Base-by-base conservation (phyloP, 2,329 filamentous ascomycete species). In the Bimuria novae-zelandiae region DNA sequence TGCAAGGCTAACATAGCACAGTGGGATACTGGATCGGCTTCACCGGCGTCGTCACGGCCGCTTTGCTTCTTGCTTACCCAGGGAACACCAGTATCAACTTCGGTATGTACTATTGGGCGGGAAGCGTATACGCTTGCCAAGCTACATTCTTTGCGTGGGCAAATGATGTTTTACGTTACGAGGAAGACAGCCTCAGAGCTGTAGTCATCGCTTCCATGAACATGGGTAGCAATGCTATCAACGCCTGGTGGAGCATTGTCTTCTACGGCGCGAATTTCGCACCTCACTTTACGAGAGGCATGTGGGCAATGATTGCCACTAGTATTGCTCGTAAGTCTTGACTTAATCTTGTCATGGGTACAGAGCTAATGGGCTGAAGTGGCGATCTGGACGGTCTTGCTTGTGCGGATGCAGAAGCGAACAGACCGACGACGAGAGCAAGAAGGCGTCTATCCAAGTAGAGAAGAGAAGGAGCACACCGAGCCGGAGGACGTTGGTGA, bases 61-160 rank as follows among this genome's bases (percentile, higher is more conserved):
- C 80, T 4, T 81, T 90, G 77, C 82, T 90, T 1, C 72, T 90
- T 0, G 79, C 79, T 0, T 79, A 29, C 33, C 77, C 79, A 0
- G 70, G 75, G 0, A 80, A 79, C 2, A 86, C 83, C 0, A 65
- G 79, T 0, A 75, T 82, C 1, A 80, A 84, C 0, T 87, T 90
- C 55, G 85, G 70, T 0, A 85, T 86, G 3, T 89, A 89, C 61
- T 89, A 89, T 69, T 87, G 84, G 82, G 84, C 86, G 0, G 88
- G 88, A 0, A 77, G 81, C 3, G 84, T 89, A 0, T 90, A 90
- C 60, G 87, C 87, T 0, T 88, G 87, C 62, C 87, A 90, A 70
- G 86, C 88, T 0, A 88, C 84, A 0, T 89, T 90, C 61, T 90
- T 90, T 60, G 87, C 88, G 0, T 90, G 87, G 87, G 87, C 85